phyloP scores from a whole-genome alignment of 2,329 filamentous ascomycete species.

The Fusarium sp. region DNA sequence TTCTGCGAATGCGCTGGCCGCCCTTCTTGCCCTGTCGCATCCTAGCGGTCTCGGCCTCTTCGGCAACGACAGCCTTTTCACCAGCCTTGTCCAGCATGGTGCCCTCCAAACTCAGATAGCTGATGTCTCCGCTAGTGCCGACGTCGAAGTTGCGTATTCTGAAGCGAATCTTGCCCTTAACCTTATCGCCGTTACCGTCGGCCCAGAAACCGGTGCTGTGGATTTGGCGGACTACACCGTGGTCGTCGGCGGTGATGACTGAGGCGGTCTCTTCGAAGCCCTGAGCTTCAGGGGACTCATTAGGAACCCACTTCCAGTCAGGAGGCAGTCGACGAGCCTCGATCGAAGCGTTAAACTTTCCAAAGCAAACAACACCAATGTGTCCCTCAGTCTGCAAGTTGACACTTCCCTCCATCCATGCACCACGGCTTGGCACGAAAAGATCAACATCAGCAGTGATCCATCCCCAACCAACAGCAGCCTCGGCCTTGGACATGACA shows the following conservation, averaged over 20 bases:
- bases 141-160: constrained; percentile 87
- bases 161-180: constrained; percentile 79
- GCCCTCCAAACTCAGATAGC: constrained; percentile 86
- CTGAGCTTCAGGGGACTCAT: constrained; percentile 55
- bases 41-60: constrained; percentile 57
- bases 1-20: constrained; percentile 46
- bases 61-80: constrained; percentile 65
- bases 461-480: constrained; percentile 87
- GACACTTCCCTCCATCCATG: constrained; percentile 81
- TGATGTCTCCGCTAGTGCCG: constrained; percentile 77
- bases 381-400: constrained; percentile 91
- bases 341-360: constrained; percentile 91
- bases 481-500: constrained; percentile 76
- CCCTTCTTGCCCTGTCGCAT: constrained; percentile 52
- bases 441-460: constrained; percentile 87
- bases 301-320: constrained; percentile 82
- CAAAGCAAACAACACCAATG: constrained; percentile 88
- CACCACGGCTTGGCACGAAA: constrained; percentile 79
- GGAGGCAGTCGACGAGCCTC: constrained; percentile 79
- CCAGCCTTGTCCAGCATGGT: constrained; percentile 80
- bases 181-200: constrained; percentile 73
- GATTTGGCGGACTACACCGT: constrained; percentile 64
- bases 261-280: constrained; percentile 57
- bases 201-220: constrained; percentile 78
- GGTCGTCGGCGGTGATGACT: constrained; percentile 57